Conservation (phyloP, 768 basidiomycete species). For the Tephrocybe rancida region DNA sequence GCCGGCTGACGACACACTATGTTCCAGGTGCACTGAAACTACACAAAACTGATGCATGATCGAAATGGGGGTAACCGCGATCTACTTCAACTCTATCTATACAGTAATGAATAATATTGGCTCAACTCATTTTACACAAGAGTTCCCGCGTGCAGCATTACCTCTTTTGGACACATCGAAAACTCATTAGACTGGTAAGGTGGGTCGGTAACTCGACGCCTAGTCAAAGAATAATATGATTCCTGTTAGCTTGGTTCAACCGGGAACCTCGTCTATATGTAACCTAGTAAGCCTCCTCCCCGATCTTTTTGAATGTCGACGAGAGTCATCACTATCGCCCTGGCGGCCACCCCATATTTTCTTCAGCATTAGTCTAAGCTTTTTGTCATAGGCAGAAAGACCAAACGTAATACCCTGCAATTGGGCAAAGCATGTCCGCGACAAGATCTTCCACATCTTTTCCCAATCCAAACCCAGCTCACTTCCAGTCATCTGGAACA, state of each 20-base stretch:
- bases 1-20: slow-evolving; percentile 51
- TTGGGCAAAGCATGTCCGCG: slow-evolving; percentile 12
- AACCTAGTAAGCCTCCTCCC: slow-evolving; percentile 14
- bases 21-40: slow-evolving; percentile 58
- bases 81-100: background rate
- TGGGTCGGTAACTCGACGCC: background rate
- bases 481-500: slow-evolving; percentile 12
- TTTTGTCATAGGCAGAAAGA: slow-evolving; percentile 14
- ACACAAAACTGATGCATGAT: slow-evolving; percentile 12
- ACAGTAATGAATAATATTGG: slow-evolving; percentile 7
- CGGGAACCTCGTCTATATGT: slow-evolving; percentile 15
- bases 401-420: slow-evolving; percentile 15
- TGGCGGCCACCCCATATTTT: slow-evolving; percentile 15
- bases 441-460: slow-evolving; percentile 16
- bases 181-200: background rate
- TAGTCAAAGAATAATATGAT: background rate
- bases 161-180: too few relatives aligned
- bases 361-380: slow-evolving; percentile 13
- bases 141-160: too few relatives aligned
- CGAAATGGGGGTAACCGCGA: background rate
- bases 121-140: background rate
- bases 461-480: slow-evolving; percentile 20
- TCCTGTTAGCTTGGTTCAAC: background rate
- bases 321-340: slow-evolving; percentile 5
- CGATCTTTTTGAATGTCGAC: slow-evolving; percentile 13